Percentiles rank a stretch among this genome's conserved stretches.
Evolutionary conservation across 164 flowering plant species (phyloP).

Genomic region (Tetrastigma voinierianum): DNA sequence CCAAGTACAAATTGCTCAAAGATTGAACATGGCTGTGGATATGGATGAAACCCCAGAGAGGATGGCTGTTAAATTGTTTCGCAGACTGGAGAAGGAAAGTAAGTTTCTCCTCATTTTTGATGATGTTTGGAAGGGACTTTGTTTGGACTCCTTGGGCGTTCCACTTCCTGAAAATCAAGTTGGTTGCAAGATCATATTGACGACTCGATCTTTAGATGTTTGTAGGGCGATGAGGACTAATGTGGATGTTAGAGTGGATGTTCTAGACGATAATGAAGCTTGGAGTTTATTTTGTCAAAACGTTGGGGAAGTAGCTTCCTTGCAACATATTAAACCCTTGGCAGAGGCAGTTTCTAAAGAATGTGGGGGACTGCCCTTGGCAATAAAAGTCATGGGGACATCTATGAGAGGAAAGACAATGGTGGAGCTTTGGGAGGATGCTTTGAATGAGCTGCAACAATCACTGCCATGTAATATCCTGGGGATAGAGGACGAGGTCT

Average conservation of each 20-base stretch:
- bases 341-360: slow-evolving; percentile 16
- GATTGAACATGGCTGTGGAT: slow-evolving; percentile 13
- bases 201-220: slow-evolving; percentile 21
- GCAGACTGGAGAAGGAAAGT: slow-evolving; percentile 2
- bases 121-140: slow-evolving; percentile 26
- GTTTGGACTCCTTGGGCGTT: slow-evolving; percentile 24
- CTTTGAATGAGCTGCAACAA: slow-evolving; percentile 4
- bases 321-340: background rate
- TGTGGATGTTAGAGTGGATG: slow-evolving; percentile 10
- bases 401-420: slow-evolving; percentile 19
- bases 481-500: slow-evolving; percentile 10
- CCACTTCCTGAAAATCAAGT: slow-evolving; percentile 11
- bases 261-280: slow-evolving; percentile 19
- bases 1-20: slow-evolving; percentile 17
- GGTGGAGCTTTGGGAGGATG: slow-evolving; percentile 20
- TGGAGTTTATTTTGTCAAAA: slow-evolving; percentile 19
- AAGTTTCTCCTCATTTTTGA: slow-evolving; percentile 25
- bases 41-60: slow-evolving; percentile 1
- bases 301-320: slow-evolving; percentile 5
- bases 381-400: slow-evolving; percentile 15
- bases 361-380: slow-evolving; percentile 32
- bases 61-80: slow-evolving; percentile 1
- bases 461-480: background rate
- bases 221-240: slow-evolving; percentile 26
- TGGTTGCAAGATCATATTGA: slow-evolving; percentile 19